phyloP scores from a whole-genome alignment of 2,329 filamentous ascomycete species.

The Aspergillus niger region DNA sequence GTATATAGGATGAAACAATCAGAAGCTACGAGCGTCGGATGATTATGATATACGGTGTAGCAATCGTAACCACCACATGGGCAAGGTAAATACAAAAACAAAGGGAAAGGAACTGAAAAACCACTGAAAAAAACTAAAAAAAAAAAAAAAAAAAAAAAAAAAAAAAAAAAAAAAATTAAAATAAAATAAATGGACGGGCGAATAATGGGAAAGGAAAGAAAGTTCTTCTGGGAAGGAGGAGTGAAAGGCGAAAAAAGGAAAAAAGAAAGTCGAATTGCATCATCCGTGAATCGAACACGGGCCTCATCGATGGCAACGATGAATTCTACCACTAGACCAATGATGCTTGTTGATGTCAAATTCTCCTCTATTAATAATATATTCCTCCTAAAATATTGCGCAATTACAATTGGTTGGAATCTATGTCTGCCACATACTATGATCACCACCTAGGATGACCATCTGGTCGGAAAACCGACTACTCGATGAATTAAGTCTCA shows the following conservation, averaged over 20 bases:
- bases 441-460: too few species aligned
- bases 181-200: neutral
- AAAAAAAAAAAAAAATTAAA: neutral
- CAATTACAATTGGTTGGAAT: too few species aligned
- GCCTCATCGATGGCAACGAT: conserved; percentile 51
- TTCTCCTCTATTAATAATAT: fast-evolving
- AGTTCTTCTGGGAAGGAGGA: neutral
- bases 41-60: too few species aligned
- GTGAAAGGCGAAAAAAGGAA: neutral
- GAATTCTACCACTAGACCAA: conserved; percentile 51
- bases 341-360: conserved; percentile 32
- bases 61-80: too few species aligned
- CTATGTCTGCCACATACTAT: too few species aligned
- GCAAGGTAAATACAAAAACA: too few species aligned
- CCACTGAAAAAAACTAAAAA: neutral
- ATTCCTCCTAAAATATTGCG: fast-evolving
- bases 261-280: conserved; percentile 36
- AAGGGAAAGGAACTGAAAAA: too few species aligned
- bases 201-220: neutral
- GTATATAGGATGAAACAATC: neutral
- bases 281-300: conserved; percentile 52
- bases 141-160: neutral
- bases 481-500: too few species aligned
- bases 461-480: too few species aligned
- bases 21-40: too few species aligned